Percentiles rank a stretch among this genome's conserved stretches.
Conservation (phyloP, 805 yeast species). For the Candida pseudoglaebosa region DNA sequence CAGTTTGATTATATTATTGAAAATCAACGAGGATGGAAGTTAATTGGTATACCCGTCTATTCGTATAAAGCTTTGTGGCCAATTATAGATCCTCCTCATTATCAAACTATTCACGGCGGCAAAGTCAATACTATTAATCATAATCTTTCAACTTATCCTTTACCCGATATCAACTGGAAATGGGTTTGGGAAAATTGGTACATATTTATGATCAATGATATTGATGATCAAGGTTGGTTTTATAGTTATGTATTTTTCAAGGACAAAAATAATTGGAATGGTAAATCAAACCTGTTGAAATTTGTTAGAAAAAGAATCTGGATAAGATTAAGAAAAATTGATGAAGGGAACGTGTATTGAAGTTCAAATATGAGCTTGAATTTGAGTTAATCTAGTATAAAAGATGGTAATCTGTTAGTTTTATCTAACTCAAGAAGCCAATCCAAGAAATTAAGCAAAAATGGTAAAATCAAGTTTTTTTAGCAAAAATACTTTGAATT, state of each 20-base stretch:
- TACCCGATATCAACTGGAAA: constrained; percentile 59
- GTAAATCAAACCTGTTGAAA: constrained; percentile 53
- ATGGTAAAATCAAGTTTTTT: too few species aligned
- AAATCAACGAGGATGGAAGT: constrained; percentile 51
- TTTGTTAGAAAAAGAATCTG: constrained; percentile 67
- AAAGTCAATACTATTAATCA: constrained; percentile 26
- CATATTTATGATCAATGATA: constrained; percentile 64
- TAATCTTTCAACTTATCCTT: constrained; percentile 33
- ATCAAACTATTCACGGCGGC: constrained; percentile 41
- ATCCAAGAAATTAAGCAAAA: too few species aligned
- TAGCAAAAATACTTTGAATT: too few species aligned
- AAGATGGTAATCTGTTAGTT: too few species aligned
- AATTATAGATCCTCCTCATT: constrained; percentile 48
- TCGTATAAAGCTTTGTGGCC: constrained; percentile 44
- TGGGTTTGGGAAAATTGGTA: constrained; percentile 76
- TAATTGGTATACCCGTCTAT: constrained; percentile 51
- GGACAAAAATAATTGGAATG: constrained; percentile 51
- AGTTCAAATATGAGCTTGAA: too few species aligned
- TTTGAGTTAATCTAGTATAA: too few species aligned
- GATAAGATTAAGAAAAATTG: constrained; percentile 43
- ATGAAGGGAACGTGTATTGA: too few species aligned
- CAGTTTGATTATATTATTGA: constrained; percentile 45
- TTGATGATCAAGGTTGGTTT: constrained; percentile 84
- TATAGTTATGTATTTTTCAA: constrained; percentile 54
- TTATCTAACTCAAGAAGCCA: too few species aligned